Evolutionary conservation across 352 stramenopile species (phyloP).

Genomic region (Globisporangium rhizosaccharum): DNA sequence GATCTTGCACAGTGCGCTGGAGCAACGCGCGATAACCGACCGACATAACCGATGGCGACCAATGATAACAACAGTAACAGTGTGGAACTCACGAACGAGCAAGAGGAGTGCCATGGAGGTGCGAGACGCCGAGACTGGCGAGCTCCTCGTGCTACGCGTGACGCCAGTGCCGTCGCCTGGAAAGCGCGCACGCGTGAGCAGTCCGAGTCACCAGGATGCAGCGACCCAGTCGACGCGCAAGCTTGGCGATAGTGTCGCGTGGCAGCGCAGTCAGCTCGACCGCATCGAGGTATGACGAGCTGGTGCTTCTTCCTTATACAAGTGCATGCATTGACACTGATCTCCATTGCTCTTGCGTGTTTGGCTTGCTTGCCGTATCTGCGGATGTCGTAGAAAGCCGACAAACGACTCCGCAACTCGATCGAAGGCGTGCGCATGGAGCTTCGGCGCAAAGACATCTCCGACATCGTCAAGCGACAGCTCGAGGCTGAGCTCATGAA

Average conservation of each 20-base stretch:
- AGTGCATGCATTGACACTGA: not conserved
- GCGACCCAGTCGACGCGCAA: conserved; percentile 54
- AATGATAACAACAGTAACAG: too few relatives aligned
- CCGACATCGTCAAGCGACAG: conserved; percentile 19
- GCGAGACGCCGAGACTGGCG: conserved; percentile 57
- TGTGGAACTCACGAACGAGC: too few relatives aligned
- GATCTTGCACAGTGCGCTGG: too few relatives aligned
- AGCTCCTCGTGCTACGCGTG: conserved; percentile 31
- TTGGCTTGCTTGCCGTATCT: not conserved
- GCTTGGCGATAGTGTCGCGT: conserved; percentile 45
- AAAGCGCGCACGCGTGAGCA: conserved; percentile 1
- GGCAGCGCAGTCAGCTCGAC: conserved; percentile 37
- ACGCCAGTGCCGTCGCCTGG: not conserved
- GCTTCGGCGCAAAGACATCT: conserved; percentile 37
- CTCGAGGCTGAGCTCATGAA: conserved; percentile 58
- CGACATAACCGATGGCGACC: too few relatives aligned
- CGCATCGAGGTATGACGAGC: conserved; percentile 35
- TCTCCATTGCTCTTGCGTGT: not conserved
- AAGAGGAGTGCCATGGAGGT: conserved; percentile 22
- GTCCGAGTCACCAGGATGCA: conserved; percentile 18
- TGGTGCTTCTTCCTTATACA: not conserved
- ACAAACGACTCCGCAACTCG: conserved; percentile 41
- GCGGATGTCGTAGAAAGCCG: conserved; percentile 31
- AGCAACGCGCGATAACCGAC: too few relatives aligned
- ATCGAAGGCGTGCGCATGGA: conserved; percentile 44